phyloP scores from a whole-genome alignment of 2,329 filamentous ascomycete species.

The Sordariomycetes sp. region DNA sequence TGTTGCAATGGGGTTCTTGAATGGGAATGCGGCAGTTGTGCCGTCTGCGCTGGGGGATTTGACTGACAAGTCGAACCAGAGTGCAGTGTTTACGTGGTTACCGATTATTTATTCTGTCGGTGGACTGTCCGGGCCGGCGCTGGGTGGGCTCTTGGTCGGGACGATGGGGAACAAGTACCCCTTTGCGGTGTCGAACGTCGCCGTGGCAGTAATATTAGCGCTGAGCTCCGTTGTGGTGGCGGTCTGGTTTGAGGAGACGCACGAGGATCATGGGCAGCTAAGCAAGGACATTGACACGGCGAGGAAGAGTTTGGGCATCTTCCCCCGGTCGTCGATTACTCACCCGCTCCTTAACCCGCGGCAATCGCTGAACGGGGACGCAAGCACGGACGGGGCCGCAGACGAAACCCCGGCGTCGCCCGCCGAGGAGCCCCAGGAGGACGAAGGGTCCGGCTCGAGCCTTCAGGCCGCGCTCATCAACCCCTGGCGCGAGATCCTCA shows the following conservation, averaged over 20 bases:
- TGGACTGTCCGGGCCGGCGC: conserved; percentile 78
- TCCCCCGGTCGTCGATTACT: background rate
- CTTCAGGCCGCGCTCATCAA: background rate
- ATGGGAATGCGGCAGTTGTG: conserved; percentile 89
- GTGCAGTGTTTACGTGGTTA: conserved; percentile 81
- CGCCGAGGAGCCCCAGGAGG: background rate
- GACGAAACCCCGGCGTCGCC: background rate
- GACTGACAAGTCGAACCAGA: conserved; percentile 91
- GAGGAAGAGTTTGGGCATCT: background rate
- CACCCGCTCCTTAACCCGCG: background rate
- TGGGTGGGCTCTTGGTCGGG: conserved; percentile 76
- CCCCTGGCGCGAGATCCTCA: conserved; percentile 48
- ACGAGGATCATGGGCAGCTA: background rate
- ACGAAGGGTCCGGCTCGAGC: background rate
- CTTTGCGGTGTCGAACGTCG: conserved; percentile 73
- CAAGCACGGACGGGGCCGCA: background rate
- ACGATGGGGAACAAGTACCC: conserved; percentile 52
- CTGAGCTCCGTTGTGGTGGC: conserved; percentile 60
- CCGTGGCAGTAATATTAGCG: conserved; percentile 59
- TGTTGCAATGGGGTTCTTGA: conserved; percentile 79
- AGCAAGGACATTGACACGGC: background rate
- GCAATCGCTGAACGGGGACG: background rate
- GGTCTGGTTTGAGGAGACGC: conserved; percentile 78
- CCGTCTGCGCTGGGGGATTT: conserved; percentile 91
- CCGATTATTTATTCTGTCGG: conserved; percentile 94